Base-by-base conservation (phyloP, 371 early-diverging fungal genomes). In the Smittium culicis region DNA sequence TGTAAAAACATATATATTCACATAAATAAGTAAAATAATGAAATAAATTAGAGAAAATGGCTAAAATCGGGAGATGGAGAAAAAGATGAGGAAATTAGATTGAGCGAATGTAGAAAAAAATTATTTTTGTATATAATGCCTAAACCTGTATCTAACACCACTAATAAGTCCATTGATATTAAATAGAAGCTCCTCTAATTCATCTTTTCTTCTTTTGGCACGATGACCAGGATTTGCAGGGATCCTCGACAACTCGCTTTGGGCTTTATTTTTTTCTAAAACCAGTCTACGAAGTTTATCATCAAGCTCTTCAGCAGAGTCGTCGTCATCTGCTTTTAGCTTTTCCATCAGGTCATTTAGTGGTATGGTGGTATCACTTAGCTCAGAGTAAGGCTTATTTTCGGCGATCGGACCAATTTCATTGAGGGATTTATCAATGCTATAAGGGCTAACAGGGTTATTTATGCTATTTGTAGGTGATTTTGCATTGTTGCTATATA, bases 181-280 rank as follows among this genome's bases (percentile, higher is more conserved):
- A 31, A 28, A 31, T 27, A 59, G 8, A 8, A 59, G 31, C n/a
- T 59, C 60, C 25, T 59, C 60, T 8, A 59, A n/a, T 16, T 59
- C 60, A 11, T 28, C 8, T n/a, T 59, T 59, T 25, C 60, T 25
- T 8, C 5, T 25, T 8, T 27, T 8, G 31, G 31, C 60, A 8
- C n/a, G 5, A 59, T 59, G n/a, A 27, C 25, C 25, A 16, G 60
- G 11, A 31, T 59, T 59, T 28, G 8, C 16, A 11, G 60, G 60
- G 25, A 59, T 59, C n/a, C 60, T 59, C 31, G 60, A 5, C n/a
- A 59, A 27, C 60, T 59, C 60, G 31, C 60, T 59, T 31, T 59
- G 60, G 28, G 25, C 14, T 27, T n/a, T 59, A 28, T 8, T 16
- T 27, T 59, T 59, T 59, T 59, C 60, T 16, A 11, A n/a, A 16